Percentiles rank a stretch among this genome's conserved stretches.
Conservation (phyloP, 1,284 basidiomycete species). For the Cutaneotrichosporon sp. region DNA sequence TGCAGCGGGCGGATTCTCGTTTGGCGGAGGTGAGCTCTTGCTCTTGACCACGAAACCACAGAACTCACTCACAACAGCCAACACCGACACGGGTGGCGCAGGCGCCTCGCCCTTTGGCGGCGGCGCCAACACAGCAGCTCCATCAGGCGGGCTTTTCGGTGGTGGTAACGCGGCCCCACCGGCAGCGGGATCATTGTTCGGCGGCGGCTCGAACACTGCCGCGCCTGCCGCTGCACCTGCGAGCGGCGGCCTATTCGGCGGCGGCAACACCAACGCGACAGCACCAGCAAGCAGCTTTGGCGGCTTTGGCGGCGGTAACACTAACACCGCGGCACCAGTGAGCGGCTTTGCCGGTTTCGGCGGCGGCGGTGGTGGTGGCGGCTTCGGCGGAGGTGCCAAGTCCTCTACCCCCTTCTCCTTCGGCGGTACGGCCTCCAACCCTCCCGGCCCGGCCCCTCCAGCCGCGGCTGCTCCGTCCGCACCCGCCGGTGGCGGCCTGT, state of each 20-base stretch:
- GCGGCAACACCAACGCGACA: conserved; percentile 26
- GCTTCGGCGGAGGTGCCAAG: conserved; percentile 25
- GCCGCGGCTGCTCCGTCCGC: conserved; percentile 19
- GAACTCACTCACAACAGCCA: background rate
- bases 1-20: conserved; percentile 22
- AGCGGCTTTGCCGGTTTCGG: conserved; percentile 18
- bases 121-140: background rate
- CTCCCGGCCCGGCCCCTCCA: conserved; percentile 14
- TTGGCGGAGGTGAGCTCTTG: conserved; percentile 19
- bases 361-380: no score
- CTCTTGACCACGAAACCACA: background rate
- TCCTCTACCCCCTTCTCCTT: conserved; percentile 24
- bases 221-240: conserved; percentile 21
- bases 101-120: conserved; percentile 19
- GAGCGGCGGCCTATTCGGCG: conserved; percentile 34
- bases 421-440: conserved; percentile 19
- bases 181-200: conserved; percentile 33
- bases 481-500: conserved; percentile 4
- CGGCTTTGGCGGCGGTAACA: conserved; percentile 22
- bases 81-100: conserved; percentile 15
- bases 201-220: conserved; percentile 22
- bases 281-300: conserved; percentile 9
- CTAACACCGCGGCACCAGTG: conserved; percentile 31
- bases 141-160: conserved; percentile 7
- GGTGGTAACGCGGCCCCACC: conserved; percentile 23